Percentiles rank a stretch among this genome's conserved stretches.
These are phyloP conservation scores for Penicillium frequentans DNA, from an alignment of 2,329 filamentous ascomycete species.

Conservation along the genomic window DNA sequence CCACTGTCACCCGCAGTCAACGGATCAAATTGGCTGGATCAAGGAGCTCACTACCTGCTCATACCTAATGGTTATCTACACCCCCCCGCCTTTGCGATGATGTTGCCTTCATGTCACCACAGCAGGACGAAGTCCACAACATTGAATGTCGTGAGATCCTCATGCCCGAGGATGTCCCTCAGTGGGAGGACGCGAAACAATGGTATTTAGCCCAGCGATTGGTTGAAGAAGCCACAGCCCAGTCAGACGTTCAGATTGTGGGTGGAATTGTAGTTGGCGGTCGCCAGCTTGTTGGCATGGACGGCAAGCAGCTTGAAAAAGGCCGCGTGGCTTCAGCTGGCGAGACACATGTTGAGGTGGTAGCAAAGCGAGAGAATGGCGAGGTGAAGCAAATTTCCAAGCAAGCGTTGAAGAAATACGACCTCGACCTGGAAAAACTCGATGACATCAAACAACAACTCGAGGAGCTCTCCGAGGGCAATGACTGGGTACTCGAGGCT, in stretches of 20 bases:
- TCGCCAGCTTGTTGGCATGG: constrained; percentile 54
- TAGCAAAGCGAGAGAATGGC: constrained; percentile 61
- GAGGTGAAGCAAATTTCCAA: constrained; percentile 61
- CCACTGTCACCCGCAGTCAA: constrained; percentile 74
- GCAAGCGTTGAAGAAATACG: constrained; percentile 67
- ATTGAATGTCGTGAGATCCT: constrained; percentile 77
- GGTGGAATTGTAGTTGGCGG: constrained; percentile 62
- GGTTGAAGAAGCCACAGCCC: constrained; percentile 20
- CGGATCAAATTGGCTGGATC: constrained; percentile 82
- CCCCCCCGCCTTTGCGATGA: constrained; percentile 85
- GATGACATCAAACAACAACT: constrained; percentile 69
- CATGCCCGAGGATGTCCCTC: constrained; percentile 52
- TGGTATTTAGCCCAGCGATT: constrained; percentile 33
- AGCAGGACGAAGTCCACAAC: constrained; percentile 71
- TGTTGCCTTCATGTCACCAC: constrained; percentile 78
- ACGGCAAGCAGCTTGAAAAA: constrained; percentile 59
- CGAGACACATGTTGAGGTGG: constrained; percentile 48
- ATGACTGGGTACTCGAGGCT: constrained; percentile 78
- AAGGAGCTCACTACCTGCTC: constrained; percentile 90
- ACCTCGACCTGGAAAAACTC: constrained; percentile 66
- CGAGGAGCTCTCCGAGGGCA: constrained; percentile 66
- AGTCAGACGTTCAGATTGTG: constrained; percentile 45
- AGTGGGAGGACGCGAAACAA: constrained; percentile 45
- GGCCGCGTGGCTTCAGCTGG: constrained; percentile 56
- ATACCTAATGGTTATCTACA: constrained; percentile 91